phyloP scores from a whole-genome alignment of 345 rosid genomes.

The Microcos paniculata region DNA sequence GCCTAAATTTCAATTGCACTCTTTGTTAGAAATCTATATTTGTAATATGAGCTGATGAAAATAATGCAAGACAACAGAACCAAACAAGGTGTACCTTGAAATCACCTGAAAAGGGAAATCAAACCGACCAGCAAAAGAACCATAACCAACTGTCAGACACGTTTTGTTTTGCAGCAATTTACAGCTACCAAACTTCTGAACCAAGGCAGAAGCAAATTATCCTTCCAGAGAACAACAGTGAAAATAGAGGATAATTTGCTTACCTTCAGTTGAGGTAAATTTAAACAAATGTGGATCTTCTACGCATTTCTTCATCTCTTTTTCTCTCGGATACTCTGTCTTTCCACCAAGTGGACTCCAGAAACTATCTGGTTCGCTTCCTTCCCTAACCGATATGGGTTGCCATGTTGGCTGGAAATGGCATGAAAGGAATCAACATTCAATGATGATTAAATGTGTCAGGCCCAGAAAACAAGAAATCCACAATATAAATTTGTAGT shows the following conservation, averaged over 20 bases:
- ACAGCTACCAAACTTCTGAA: constrained; percentile 46
- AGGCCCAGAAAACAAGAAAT: not conserved
- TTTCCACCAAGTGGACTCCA: constrained; percentile 86
- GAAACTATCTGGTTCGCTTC: constrained; percentile 72
- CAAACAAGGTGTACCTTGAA: constrained; percentile 58
- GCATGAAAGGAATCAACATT: constrained; percentile 13
- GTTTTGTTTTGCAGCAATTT: constrained; percentile 29
- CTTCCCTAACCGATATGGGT: constrained; percentile 70
- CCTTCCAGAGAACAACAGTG: constrained; percentile 26
- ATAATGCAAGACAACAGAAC: not conserved
- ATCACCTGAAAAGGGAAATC: constrained; percentile 55
- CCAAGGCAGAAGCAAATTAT: constrained; percentile 41
- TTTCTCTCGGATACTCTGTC: constrained; percentile 69
- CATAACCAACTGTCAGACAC: constrained; percentile 46
- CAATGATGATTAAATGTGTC: not conserved
- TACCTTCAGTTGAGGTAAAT: constrained; percentile 49
- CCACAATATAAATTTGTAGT: not conserved
- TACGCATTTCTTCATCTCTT: constrained; percentile 36
- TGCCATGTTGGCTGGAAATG: constrained; percentile 69
- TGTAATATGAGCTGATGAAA: constrained; percentile 3
- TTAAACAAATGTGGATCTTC: constrained; percentile 74
- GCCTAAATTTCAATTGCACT: not conserved
- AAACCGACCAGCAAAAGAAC: constrained; percentile 42
- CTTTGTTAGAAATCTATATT: not conserved
- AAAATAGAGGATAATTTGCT: constrained; percentile 32